phyloP scores from a whole-genome alignment of 495 filamentous ascomycete species.

The Aspergillus carlsbadensis region DNA sequence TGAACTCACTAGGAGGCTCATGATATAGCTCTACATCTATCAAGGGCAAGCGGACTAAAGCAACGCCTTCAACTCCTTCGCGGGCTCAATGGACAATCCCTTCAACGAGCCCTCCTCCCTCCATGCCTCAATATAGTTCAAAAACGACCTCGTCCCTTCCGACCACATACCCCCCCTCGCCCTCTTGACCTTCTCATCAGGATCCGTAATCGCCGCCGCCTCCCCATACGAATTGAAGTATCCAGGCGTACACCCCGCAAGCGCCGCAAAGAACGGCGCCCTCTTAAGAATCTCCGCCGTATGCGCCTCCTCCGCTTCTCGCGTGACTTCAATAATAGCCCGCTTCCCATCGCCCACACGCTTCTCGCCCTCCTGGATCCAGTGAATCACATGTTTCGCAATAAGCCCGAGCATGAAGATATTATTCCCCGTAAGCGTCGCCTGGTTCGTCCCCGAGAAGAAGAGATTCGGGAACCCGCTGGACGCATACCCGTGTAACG shows the following conservation, averaged over 20 bases:
- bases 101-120: neutral
- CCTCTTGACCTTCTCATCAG: neutral
- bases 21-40: too few species aligned
- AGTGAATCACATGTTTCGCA: neutral
- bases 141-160: neutral
- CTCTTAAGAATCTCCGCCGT: neutral
- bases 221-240: constrained; percentile 1
- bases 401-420: constrained; percentile 16
- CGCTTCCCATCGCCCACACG: neutral
- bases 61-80: too few species aligned
- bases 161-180: neutral
- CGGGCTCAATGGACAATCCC: neutral
- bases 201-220: neutral
- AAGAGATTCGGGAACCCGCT: constrained; percentile 1
- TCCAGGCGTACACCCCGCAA: constrained; percentile 3
- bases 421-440: constrained; percentile 23
- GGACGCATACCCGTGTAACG: neutral
- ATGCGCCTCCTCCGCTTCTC: neutral
- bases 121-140: constrained; percentile 1
- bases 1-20: too few species aligned
- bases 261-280: neutral
- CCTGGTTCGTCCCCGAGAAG: constrained; percentile 12
- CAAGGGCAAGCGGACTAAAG: too few species aligned
- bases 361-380: neutral
- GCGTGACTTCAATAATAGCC: neutral